Evolutionary conservation across 345 rosid species (phyloP).

Genomic region (Hibiscus trionum): DNA sequence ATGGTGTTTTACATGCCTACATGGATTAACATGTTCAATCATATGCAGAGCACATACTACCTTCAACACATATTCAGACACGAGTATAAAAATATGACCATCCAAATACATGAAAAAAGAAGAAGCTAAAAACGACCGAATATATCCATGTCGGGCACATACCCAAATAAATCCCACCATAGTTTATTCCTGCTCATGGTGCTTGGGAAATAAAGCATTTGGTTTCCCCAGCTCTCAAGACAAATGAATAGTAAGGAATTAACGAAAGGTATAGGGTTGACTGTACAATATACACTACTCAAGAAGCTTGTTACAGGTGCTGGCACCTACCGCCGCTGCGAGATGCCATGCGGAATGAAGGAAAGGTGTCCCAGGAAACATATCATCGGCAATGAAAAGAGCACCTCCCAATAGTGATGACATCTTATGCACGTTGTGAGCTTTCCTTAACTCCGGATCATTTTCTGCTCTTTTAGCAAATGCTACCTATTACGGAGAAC

Average conservation of each 20-base stretch:
- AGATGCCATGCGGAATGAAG: conserved; percentile 98
- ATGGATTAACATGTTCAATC: neutral
- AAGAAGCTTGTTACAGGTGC: conserved; percentile 91
- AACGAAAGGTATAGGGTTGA: neutral
- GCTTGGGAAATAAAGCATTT: conserved; percentile 3
- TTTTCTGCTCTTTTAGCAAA: conserved; percentile 70
- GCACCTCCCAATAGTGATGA: conserved; percentile 79
- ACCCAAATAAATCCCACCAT: neutral
- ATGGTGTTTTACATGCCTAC: too few relatives aligned
- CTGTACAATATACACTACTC: conserved; percentile 30
- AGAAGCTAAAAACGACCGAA: neutral
- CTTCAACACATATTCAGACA: neutral
- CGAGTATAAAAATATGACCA: neutral
- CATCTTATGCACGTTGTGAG: conserved; percentile 77
- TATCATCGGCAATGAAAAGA: conserved; percentile 82
- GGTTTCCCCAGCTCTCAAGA: neutral
- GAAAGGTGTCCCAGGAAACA: conserved; percentile 65
- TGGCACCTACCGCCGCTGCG: conserved; percentile 85
- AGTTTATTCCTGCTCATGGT: neutral
- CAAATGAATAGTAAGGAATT: neutral
- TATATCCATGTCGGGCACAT: neutral
- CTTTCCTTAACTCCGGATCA: conserved; percentile 72
- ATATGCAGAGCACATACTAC: neutral
- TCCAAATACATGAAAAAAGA: neutral
- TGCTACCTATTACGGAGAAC: conserved; percentile 40